Conservation (phyloP, 352 stramenopile species). For the Poterioochromonas sp. region DNA sequence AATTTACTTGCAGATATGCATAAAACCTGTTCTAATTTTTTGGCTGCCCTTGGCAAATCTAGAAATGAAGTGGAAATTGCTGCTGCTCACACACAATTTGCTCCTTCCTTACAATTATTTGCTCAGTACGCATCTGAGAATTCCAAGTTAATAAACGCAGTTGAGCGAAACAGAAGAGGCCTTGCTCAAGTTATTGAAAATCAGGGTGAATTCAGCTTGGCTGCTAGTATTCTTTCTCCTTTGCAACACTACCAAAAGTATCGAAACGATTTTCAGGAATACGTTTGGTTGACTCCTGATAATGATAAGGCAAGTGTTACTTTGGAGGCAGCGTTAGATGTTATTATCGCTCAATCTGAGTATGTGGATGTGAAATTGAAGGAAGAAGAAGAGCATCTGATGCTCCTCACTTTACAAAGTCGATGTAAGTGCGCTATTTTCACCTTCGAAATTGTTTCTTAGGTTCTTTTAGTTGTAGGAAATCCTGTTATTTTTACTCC, state of each 20-base stretch:
- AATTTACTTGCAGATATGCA: not conserved
- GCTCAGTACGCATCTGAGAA: constrained; percentile 23
- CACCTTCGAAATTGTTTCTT: not conserved
- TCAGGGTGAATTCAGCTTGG: not conserved
- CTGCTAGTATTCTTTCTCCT: not conserved
- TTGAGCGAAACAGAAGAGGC: not conserved
- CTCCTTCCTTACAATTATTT: constrained; percentile 25
- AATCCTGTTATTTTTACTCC: constrained; percentile 29
- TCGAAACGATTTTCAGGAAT: not conserved
- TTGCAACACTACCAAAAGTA: constrained; percentile 6
- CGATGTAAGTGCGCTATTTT: not conserved
- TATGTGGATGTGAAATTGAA: constrained; percentile 16
- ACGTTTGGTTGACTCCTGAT: constrained; percentile 7
- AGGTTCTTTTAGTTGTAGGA: not conserved
- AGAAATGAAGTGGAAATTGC: not conserved
- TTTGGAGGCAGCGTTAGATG: not conserved
- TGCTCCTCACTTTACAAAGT: constrained; percentile 7
- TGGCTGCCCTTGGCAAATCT: not conserved
- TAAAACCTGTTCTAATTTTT: constrained; percentile 3
- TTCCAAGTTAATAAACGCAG: not conserved
- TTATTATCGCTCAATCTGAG: not conserved
- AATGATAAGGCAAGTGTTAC: too few species aligned
- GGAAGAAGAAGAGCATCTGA: not conserved
- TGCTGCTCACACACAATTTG: not conserved
- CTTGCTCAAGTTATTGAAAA: not conserved